Evolutionary conservation across 768 basidiomycete genomes (phyloP).

Genomic region (Lactarius trivialis): DNA sequence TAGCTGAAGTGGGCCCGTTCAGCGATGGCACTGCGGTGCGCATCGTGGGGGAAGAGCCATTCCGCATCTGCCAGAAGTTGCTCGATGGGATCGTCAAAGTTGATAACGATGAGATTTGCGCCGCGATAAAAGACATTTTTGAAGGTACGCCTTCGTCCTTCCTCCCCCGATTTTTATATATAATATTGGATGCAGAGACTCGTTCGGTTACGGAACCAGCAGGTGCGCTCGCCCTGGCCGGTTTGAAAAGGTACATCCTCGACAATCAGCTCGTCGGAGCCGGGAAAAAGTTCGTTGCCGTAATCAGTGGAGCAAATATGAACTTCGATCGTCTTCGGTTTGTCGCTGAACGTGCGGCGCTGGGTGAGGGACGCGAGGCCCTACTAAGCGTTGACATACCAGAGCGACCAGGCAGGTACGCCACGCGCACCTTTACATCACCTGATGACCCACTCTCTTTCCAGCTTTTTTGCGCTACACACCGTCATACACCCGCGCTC

Average conservation of each 20-base stretch:
- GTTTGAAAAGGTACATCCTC: slow-evolving; percentile 81
- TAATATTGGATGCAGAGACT: slow-evolving; percentile 53
- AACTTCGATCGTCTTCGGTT: slow-evolving; percentile 96
- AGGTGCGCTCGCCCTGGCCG: slow-evolving; percentile 88
- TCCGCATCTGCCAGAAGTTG: slow-evolving; percentile 81
- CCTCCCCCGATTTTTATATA: no score
- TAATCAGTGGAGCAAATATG: slow-evolving; percentile 97
- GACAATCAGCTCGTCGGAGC: slow-evolving; percentile 77
- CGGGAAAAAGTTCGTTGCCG: slow-evolving; percentile 82
- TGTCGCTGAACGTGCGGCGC: slow-evolving; percentile 96
- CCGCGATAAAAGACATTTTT: slow-evolving; percentile 98
- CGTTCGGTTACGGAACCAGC: slow-evolving; percentile 95
- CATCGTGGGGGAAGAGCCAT: slow-evolving; percentile 91
- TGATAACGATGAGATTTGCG: slow-evolving; percentile 95
- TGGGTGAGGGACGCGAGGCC: slow-evolving; percentile 93
- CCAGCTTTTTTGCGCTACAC: slow-evolving; percentile 83
- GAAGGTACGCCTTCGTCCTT: slow-evolving; percentile 63
- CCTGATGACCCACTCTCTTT: not conserved
- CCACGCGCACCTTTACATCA: slow-evolving; percentile 5
- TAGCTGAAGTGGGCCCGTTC: slow-evolving; percentile 92
- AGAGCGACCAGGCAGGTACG: slow-evolving; percentile 84
- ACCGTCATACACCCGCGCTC: slow-evolving; percentile 83
- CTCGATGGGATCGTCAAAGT: slow-evolving; percentile 80
- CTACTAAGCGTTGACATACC: slow-evolving; percentile 92
- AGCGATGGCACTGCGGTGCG: slow-evolving; percentile 97